These are phyloP conservation scores for Xylariaceae sp. DNA, from an alignment of 2,329 filamentous ascomycete species.

Conservation along the genomic window DNA sequence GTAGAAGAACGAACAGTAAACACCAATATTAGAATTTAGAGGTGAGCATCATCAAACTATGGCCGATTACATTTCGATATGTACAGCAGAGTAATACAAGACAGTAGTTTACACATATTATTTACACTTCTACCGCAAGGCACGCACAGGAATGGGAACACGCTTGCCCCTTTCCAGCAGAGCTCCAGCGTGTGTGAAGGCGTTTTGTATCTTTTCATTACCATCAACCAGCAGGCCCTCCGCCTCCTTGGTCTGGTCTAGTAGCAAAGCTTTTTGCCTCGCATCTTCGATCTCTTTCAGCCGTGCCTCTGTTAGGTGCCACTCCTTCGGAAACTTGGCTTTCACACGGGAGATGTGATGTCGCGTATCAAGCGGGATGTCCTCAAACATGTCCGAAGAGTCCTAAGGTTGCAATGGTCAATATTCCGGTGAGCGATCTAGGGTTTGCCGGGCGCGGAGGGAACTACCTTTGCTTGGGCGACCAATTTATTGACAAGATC, in stretches of 20 bases:
- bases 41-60: not conserved
- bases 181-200: no score
- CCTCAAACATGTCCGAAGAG: constrained; percentile 72
- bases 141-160: no score
- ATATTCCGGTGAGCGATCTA: no score
- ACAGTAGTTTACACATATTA: constrained; percentile 10
- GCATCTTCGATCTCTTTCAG: constrained; percentile 57
- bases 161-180: no score
- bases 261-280: constrained; percentile 45
- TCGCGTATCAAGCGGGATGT: constrained; percentile 82
- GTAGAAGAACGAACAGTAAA: no score
- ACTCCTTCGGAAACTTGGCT: constrained; percentile 71
- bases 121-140: constrained; percentile 6
- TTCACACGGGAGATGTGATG: constrained; percentile 69
- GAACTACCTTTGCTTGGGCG: constrained; percentile 60
- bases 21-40: no score
- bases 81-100: constrained; percentile 13
- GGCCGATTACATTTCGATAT: constrained; percentile 8
- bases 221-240: constrained; percentile 56
- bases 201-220: constrained; percentile 43
- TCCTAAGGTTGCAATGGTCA: constrained; percentile 42
- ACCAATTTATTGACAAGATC: constrained; percentile 72
- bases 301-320: constrained; percentile 71
- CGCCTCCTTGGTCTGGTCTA: constrained; percentile 50
- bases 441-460: no score